These are phyloP conservation scores for Marsdenia floribunda DNA, from an alignment of 257 asterid genomes.

Conservation along the genomic window DNA sequence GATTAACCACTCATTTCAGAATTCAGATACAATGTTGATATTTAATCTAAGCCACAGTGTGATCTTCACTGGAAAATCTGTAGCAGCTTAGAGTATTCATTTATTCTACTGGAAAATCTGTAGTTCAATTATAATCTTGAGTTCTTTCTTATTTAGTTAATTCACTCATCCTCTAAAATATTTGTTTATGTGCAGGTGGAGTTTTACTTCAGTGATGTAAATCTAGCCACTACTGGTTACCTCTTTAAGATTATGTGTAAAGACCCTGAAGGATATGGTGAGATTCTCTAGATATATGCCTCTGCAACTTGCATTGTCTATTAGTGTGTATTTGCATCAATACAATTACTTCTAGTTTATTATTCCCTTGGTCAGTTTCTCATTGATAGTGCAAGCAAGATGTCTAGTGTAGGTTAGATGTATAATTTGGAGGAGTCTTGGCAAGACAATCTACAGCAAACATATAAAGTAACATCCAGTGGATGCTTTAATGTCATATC, in stretches of 20 bases:
- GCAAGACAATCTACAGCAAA: background rate
- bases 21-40: background rate
- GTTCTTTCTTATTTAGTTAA: background rate
- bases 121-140: background rate
- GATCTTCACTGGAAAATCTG: background rate
- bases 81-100: background rate
- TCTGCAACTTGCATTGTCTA: constrained; percentile 7
- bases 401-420: background rate
- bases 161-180: background rate
- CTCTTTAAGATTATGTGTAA: constrained; percentile 59
- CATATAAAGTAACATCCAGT: background rate
- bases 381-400: too few species aligned
- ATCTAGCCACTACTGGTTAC: constrained; percentile 91
- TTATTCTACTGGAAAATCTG: background rate
- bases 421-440: background rate
- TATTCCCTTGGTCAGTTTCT: background rate
- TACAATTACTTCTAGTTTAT: background rate
- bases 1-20: background rate
- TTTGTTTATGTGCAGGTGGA: constrained; percentile 55
- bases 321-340: background rate
- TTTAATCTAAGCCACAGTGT: background rate
- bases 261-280: constrained; percentile 89
- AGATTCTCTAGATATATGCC: constrained; percentile 21
- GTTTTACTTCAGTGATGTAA: constrained; percentile 85
- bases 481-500: background rate